Conservation (phyloP, 352 stramenopile genomes). For the Phytophthora sojae region DNA sequence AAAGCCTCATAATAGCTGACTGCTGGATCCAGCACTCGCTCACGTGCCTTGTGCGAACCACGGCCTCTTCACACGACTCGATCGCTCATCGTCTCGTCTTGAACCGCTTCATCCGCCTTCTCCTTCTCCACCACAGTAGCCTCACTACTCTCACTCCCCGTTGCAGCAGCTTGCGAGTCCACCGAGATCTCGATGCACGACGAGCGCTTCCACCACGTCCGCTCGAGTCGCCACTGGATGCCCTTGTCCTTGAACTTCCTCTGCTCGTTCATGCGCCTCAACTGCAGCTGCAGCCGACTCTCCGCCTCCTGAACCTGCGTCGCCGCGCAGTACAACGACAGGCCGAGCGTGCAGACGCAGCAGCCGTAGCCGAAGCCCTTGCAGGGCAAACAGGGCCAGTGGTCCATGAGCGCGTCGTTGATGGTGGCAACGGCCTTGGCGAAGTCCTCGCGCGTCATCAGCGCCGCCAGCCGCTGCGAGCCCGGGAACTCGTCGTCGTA, state of each 20-base stretch:
- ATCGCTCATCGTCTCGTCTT: constrained; percentile 28
- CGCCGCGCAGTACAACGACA: constrained; percentile 85
- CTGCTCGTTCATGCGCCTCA: constrained; percentile 77
- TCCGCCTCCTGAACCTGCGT: constrained; percentile 81
- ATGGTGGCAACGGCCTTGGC: constrained; percentile 65
- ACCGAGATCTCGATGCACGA: constrained; percentile 75
- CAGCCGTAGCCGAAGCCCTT: constrained; percentile 84
- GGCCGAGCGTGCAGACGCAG: constrained; percentile 81
- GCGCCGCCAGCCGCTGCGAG: constrained; percentile 40
- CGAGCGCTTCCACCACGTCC: constrained; percentile 70
- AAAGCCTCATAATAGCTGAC: no score
- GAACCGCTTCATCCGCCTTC: not conserved
- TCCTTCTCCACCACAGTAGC: not conserved
- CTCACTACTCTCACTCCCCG: not conserved
- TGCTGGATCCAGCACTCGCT: not conserved
- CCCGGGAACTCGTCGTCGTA: constrained; percentile 82
- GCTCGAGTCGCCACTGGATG: constrained; percentile 73
- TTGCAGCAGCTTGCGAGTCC: not conserved
- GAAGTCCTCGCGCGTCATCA: constrained; percentile 79
- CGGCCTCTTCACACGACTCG: constrained; percentile 20
- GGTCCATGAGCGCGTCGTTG: constrained; percentile 84
- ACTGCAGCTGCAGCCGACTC: constrained; percentile 64
- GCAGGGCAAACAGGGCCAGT: constrained; percentile 87
- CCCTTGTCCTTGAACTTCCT: constrained; percentile 60
- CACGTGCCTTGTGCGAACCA: not conserved